Evolutionary conservation across 2,329 filamentous ascomycete species (phyloP), one percentile per base, ranked within the genome.

Genomic region (Aspergillus fumigatiaffinis): DNA sequence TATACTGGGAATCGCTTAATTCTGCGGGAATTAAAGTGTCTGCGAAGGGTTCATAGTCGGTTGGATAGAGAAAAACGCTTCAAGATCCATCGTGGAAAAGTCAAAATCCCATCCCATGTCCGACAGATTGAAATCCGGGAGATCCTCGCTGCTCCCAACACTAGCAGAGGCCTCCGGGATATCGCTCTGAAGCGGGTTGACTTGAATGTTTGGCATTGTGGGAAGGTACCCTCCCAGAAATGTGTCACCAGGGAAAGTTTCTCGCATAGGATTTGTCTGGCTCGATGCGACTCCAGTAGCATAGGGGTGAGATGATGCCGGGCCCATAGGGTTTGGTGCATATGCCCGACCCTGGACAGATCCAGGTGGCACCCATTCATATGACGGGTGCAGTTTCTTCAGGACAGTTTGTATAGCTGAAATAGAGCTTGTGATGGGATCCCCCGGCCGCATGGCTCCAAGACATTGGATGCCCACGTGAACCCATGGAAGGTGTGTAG

Each of bases 401-500:
- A 74, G 51, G 2, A 72, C 67, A 17, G 72, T 72, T 51, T 72
- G 68, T 4, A 74, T 62, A 9, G 71, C 69, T 10, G 59, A 50
- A 23, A 74, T 71, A 5, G 69, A 67, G 46, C 65, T 67, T 20
- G 58, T 49, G 9, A 67, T 67, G 3, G 71, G 66, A 46, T 72
- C 68, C 0, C 67, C 66, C 1, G 58, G 49, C 44, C 70, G 63
- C 74, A 79, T 76, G 1, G 67, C 68, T 2, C 71, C 71, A 35
- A 79, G 63, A 17, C 65, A 72, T 53, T 73, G 67, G 3, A 79
- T 44, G 3, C 71, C 68, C 0, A 73, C 71, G 52, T 76, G 73
- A 8, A 79, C 73, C 75, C 75, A 79, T 0, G 75, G 76, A 2
- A 79, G 65, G 53, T 77, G 76, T 3, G 67, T 66, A n/a, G 71